Percentiles rank a stretch among this genome's conserved stretches.
phyloP scores from a whole-genome alignment of 495 filamentous ascomycete species.

The Aspergillus avenaceus region DNA sequence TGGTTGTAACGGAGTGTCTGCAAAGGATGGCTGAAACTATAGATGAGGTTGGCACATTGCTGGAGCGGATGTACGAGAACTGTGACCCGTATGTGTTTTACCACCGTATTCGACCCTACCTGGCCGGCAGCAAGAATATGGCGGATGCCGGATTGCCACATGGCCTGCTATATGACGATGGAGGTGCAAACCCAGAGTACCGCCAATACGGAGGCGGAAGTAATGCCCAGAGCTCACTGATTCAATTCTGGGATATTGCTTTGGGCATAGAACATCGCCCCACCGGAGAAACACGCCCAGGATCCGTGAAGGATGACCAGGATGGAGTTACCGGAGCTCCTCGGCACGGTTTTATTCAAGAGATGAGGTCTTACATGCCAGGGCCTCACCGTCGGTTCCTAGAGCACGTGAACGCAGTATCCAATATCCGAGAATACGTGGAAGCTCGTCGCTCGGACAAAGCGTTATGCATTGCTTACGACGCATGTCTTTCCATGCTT shows the following conservation, averaged over 20 bases:
- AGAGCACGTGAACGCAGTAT: constrained; percentile 68
- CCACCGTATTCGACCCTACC: constrained; percentile 85
- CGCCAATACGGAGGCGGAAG: constrained; percentile 84
- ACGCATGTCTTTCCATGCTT: constrained; percentile 88
- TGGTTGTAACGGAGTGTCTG: constrained; percentile 69
- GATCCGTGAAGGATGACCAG: constrained; percentile 24
- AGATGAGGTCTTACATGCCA: constrained; percentile 97
- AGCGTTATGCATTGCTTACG: constrained; percentile 73
- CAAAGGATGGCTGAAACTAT: constrained; percentile 76
- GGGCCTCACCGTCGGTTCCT: constrained; percentile 87
- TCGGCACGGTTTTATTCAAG: constrained; percentile 86
- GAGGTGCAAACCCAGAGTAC: constrained; percentile 59
- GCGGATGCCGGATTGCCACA: constrained; percentile 80
- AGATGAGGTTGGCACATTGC: constrained; percentile 70
- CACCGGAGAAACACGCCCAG: constrained; percentile 63
- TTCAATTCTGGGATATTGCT: constrained; percentile 94
- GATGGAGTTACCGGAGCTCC: constrained; percentile 53
- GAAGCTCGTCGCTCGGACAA: constrained; percentile 57
- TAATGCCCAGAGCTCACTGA: constrained; percentile 91
- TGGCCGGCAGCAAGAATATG: constrained; percentile 98
- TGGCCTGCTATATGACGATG: constrained; percentile 83
- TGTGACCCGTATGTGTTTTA: constrained; percentile 95
- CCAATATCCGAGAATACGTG: constrained; percentile 88
- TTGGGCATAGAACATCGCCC: constrained; percentile 88
- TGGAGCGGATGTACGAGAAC: constrained; percentile 84